Base-by-base conservation (phyloP, 139 green algal genomes). In the Trebouxia sp. region DNA sequence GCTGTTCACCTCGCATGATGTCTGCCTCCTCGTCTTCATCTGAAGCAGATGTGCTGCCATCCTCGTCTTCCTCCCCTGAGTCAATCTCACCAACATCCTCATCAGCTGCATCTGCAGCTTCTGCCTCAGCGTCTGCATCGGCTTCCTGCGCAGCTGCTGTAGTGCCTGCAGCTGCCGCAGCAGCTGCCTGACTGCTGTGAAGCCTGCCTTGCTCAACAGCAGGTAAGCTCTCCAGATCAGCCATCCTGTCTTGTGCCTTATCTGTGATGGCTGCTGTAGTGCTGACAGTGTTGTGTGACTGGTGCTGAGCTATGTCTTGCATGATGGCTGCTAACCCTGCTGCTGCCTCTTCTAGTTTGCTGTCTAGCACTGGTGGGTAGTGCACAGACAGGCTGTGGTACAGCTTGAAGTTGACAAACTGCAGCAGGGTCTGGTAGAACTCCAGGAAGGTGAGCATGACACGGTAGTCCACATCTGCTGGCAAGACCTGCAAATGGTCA, bases 401-500 rank as follows among this genome's bases (percentile, higher is more conserved):
- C 39, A 99, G 92, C 83, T 97, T 97, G 91, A 95, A 98, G 87
- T 97, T 94, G 35, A 98, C 93, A 87, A 99, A 99, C 83, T 92
- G 86, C 81, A 96, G 79, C 75, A 98, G 86, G 7, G 92, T 96
- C 47, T 90, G 79, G 89, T 99, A 98, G 79, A 99, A 98, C 85
- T 99, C 97, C 81, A 99, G 90, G 90, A 99, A 99, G 37, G 96
- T 99, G 11, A 97, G 80, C 95, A 99, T 99, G 37, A 99, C 96
- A 5, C 90, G 87, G 89, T 94, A 99, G 90, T 99, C 97, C 41
- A 99, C 96, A 81, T 99, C 96, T 20, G 83, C 69, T 26, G 96
- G 95, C 78, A 99, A 82, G 65, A 96, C 89, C 87, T 97, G 92
- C 45, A 51, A 0, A n/a, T n/a, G n/a, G n/a, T n/a, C n/a, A n/a